Base-by-base conservation (phyloP, 2,329 filamentous ascomycete genomes). In the Fusarium robinianum region DNA sequence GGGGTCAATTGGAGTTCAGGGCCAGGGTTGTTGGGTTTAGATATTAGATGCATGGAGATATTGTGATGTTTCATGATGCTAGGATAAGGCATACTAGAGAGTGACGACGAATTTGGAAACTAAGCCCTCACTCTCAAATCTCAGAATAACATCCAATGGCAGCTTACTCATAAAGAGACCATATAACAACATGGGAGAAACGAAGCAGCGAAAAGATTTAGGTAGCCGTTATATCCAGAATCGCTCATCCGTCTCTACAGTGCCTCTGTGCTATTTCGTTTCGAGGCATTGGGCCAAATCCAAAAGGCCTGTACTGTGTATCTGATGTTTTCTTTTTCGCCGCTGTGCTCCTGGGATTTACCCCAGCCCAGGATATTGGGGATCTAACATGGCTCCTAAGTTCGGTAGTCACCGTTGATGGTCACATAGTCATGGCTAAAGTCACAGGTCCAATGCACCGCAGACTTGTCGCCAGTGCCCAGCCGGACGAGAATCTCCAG, bases 391-490 rank as follows among this genome's bases (percentile, higher is more conserved):
- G 14, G 12, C 30, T 15, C 24, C 55, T 63, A 85, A 33, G 83
- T 86, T 51, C 83, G 75, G 63, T 86, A 86, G 61, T 86, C 82
- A 19, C 82, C 82, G 59, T 86, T 86, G 57, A 85, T 85, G 5
- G 80, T 81, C 24, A 81, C 81, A 63, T 83, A 95, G 75, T 91
- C 87, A 63, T 91, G 87, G 63, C 85, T 90, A 58, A 91, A 89
- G 66, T 95, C 89, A 63, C 89, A 94, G 25, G 88, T 94, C 83
- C 87, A 94, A 66, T 89, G 88, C 5, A 83, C 81, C 2, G 85
- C 84, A 65, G 85, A 80, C 63, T 84, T 77, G 22, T 78, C 73
- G 26, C 82, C 84, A 31, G 85, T 87, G 17, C 87, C 87, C 41
- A 95, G 65, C 45, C 77, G 77, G 5, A 95, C 86, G 24, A 87